Evolutionary conservation across 208 protist species (phyloP).

Genomic region (Crithidia fasciculata): DNA sequence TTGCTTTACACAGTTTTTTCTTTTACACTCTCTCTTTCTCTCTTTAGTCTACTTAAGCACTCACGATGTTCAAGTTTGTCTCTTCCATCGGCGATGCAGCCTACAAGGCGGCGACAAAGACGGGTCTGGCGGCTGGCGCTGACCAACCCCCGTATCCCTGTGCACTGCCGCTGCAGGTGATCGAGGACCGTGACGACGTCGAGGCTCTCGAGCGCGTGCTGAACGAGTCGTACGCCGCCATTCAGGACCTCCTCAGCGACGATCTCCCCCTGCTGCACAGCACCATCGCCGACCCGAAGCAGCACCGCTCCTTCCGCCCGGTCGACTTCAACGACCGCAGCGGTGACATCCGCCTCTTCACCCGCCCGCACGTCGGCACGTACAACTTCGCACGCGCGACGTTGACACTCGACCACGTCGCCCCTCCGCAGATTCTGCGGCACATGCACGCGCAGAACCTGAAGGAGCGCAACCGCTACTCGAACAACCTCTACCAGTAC

Average conservation of each 20-base stretch:
- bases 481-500: conserved; percentile 59
- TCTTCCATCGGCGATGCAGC: conserved; percentile 70
- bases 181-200: conserved; percentile 58
- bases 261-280: conserved; percentile 54
- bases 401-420: conserved; percentile 58
- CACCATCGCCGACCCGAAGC: conserved; percentile 34
- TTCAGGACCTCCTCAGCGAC: conserved; percentile 68
- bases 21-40: neutral
- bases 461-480: conserved; percentile 64
- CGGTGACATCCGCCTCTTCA: conserved; percentile 79
- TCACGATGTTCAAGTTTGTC: conserved; percentile 72
- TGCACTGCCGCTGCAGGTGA: conserved; percentile 67
- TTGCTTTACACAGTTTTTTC: neutral
- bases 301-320: conserved; percentile 42
- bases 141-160: conserved; percentile 88
- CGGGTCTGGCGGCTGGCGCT: conserved; percentile 69
- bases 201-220: conserved; percentile 50
- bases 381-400: conserved; percentile 85
- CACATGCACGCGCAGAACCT: conserved; percentile 70
- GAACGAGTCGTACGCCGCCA: conserved; percentile 54
- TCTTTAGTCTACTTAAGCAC: neutral
- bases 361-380: conserved; percentile 69
- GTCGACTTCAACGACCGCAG: conserved; percentile 78
- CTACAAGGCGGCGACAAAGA: conserved; percentile 79
- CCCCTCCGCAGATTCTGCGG: conserved; percentile 59